These are phyloP conservation scores for Cladosporium sp. DNA, from an alignment of 2,329 filamentous ascomycete genomes.

Conservation along the genomic window DNA sequence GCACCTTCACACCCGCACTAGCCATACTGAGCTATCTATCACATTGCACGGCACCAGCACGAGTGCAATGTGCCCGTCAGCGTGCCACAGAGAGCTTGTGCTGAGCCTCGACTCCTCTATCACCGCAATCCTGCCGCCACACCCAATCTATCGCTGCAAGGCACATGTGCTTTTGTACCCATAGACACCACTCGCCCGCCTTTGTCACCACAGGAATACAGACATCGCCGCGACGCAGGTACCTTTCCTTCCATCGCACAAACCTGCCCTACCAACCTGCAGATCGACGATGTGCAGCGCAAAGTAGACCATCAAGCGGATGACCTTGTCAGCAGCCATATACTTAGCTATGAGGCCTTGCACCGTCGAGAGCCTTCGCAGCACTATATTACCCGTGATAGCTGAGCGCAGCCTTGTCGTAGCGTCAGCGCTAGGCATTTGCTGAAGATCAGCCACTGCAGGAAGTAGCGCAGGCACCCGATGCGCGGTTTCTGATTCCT, in stretches of 20 bases:
- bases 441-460: not conserved
- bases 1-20: not conserved
- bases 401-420: not conserved
- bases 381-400: not conserved
- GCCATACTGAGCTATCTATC: not conserved
- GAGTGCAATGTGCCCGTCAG: not conserved
- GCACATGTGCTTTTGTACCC: conserved; percentile 7
- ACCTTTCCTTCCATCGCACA: conserved; percentile 5
- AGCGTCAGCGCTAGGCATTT: not conserved
- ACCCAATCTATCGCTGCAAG: conserved; percentile 8
- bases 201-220: not conserved
- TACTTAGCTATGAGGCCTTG: not conserved
- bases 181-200: not conserved
- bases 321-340: not conserved
- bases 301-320: not conserved
- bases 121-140: conserved; percentile 3
- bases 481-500: not conserved
- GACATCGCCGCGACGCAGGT: not conserved
- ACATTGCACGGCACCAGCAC: not conserved
- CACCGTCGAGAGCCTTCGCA: not conserved
- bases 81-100: not conserved
- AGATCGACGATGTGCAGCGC: not conserved
- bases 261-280: not conserved
- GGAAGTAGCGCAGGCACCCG: not conserved
- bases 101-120: not conserved